phyloP scores from a whole-genome alignment of 2,329 filamentous ascomycete genomes.

The Chrysosporium keratinophilum region DNA sequence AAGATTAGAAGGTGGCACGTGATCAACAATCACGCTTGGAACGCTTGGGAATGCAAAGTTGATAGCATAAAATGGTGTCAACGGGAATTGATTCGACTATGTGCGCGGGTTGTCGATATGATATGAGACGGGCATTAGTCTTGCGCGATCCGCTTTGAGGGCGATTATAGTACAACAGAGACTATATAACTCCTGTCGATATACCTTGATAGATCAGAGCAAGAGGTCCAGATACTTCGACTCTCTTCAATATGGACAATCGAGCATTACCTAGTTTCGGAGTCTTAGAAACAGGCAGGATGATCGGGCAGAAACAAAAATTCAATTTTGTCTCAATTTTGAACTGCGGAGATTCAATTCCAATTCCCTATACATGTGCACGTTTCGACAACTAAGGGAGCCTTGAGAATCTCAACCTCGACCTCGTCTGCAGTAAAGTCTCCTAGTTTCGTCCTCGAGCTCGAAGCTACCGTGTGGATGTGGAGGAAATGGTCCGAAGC shows the following conservation, averaged over 20 bases:
- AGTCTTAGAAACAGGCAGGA: slow-evolving; percentile 57
- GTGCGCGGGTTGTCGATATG: slow-evolving; percentile 8
- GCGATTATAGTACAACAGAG: slow-evolving; percentile 40
- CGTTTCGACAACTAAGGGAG: slow-evolving; percentile 1
- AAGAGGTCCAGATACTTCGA: slow-evolving; percentile 38
- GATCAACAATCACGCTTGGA: slow-evolving; percentile 8
- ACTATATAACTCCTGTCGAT: slow-evolving; percentile 58
- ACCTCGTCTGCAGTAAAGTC: slow-evolving; percentile 8
- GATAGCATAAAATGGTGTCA: slow-evolving; percentile 11
- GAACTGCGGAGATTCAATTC: slow-evolving; percentile 15
- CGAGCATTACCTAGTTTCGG: slow-evolving; percentile 57
- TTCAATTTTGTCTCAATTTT: slow-evolving; percentile 26
- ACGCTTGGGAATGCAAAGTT: slow-evolving; percentile 3
- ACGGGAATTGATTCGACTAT: slow-evolving; percentile 10
- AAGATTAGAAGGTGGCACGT: slow-evolving; percentile 6
- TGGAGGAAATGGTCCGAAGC: neutral
- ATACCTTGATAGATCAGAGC: slow-evolving; percentile 58
- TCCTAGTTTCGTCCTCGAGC: neutral
- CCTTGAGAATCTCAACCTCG: slow-evolving; percentile 3
- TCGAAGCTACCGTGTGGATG: neutral
- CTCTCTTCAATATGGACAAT: slow-evolving; percentile 29
- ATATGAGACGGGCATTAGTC: slow-evolving; percentile 11
- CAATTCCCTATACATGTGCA: slow-evolving; percentile 9
- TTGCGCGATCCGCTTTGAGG: slow-evolving; percentile 28
- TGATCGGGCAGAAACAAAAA: slow-evolving; percentile 28